These are phyloP conservation scores for Globisporangium splendens DNA, from an alignment of 352 stramenopile genomes.

Conservation along the genomic window DNA sequence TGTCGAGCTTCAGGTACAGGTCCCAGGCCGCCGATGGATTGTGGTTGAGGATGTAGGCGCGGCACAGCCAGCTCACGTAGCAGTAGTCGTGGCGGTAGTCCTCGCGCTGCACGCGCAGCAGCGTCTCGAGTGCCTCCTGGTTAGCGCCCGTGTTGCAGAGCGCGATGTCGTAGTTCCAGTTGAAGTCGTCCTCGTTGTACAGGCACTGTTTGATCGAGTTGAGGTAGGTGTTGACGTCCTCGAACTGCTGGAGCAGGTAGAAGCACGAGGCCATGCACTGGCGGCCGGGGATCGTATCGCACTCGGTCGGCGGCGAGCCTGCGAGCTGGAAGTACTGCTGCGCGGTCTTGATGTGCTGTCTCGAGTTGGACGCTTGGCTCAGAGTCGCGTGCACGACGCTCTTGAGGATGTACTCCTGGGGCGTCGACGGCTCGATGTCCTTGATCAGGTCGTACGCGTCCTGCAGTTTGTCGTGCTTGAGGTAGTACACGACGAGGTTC, in stretches of 20 bases:
- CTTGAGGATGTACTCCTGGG: slow-evolving; percentile 91
- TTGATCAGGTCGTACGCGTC: slow-evolving; percentile 95
- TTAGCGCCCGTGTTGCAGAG: slow-evolving; percentile 91
- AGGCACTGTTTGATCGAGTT: slow-evolving; percentile 95
- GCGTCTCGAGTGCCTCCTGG: slow-evolving; percentile 91
- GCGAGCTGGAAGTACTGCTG: slow-evolving; percentile 94
- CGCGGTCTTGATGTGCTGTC: slow-evolving; percentile 92
- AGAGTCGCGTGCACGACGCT: slow-evolving; percentile 91
- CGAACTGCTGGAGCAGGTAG: slow-evolving; percentile 95
- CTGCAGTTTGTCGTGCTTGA: slow-evolving; percentile 91
- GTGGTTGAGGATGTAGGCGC: slow-evolving; percentile 95
- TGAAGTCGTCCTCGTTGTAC: slow-evolving; percentile 97
- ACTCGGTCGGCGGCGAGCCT: slow-evolving; percentile 91
- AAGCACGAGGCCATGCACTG: slow-evolving; percentile 98
- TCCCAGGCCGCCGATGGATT: slow-evolving; percentile 94
- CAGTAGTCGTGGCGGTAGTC: slow-evolving; percentile 92
- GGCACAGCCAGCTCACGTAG: slow-evolving; percentile 88
- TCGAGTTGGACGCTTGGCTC: slow-evolving; percentile 82
- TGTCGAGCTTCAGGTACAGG: slow-evolving; percentile 96
- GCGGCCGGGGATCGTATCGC: slow-evolving; percentile 95
- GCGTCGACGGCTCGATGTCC: slow-evolving; percentile 91
- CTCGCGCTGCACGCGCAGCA: slow-evolving; percentile 90
- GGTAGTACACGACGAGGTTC: slow-evolving; percentile 94
- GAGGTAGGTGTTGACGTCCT: slow-evolving; percentile 97
- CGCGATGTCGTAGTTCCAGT: slow-evolving; percentile 96